Evolutionary conservation across 225 moss, liverwort and hornwort genomes (phyloP).

Genomic region (Neckera pumila): DNA sequence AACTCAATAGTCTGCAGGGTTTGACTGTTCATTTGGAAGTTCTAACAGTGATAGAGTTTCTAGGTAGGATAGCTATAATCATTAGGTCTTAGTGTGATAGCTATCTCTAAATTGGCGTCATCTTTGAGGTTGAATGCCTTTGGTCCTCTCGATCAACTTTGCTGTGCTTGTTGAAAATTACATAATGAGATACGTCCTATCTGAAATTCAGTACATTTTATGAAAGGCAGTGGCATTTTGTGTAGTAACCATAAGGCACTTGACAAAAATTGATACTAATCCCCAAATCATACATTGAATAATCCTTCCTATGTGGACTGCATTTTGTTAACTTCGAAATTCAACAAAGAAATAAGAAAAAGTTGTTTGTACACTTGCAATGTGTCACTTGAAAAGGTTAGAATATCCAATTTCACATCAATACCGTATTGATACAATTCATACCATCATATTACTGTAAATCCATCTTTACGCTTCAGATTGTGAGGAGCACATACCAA

Average conservation of each 20-base stretch:
- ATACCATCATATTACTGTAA: neutral
- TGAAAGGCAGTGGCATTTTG: no score
- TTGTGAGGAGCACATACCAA: neutral
- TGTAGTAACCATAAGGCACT: no score
- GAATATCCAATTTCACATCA: neutral
- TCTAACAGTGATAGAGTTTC: neutral
- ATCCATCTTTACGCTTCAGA: neutral
- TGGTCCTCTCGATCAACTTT: neutral
- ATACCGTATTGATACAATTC: neutral
- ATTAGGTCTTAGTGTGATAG: neutral
- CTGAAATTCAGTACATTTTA: no score
- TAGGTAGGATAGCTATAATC: neutral
- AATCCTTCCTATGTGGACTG: neutral
- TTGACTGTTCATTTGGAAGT: neutral
- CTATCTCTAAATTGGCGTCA: neutral
- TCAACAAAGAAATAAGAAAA: neutral
- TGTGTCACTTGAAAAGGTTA: no score
- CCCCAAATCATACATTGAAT: no score
- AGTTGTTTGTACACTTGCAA: neutral
- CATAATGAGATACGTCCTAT: neutral
- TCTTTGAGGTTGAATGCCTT: neutral
- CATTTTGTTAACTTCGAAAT: neutral
- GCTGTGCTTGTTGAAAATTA: neutral
- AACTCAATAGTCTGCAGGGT: neutral
- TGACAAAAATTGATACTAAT: no score